These are phyloP conservation scores for Diaporthe citri DNA, from an alignment of 2,329 filamentous ascomycete species.

Conservation along the genomic window DNA sequence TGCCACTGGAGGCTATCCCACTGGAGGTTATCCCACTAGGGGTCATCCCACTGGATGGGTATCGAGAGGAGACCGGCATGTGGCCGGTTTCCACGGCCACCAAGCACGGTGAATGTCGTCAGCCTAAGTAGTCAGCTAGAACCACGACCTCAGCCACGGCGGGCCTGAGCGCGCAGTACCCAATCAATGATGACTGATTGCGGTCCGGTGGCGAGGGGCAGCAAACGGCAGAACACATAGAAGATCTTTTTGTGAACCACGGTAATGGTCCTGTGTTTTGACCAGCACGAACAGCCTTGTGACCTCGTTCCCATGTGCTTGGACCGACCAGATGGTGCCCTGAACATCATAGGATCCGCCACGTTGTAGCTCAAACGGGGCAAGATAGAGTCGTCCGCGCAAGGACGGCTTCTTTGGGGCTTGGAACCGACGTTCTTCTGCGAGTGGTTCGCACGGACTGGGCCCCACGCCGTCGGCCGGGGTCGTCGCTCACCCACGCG, in stretches of 20 bases:
- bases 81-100: not conserved
- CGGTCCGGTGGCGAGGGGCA: not conserved
- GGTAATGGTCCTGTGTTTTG: not conserved
- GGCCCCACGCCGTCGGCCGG: not conserved
- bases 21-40: not conserved
- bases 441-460: not conserved
- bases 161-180: not conserved
- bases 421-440: not conserved
- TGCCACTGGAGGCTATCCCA: too few relatives aligned
- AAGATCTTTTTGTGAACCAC: not conserved
- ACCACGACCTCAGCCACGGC: not conserved
- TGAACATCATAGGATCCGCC: not conserved
- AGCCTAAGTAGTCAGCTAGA: not conserved
- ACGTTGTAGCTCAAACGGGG: not conserved
- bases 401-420: not conserved
- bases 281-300: not conserved
- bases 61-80: not conserved
- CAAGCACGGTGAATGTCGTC: not conserved
- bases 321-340: too few relatives aligned
- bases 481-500: not conserved
- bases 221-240: not conserved
- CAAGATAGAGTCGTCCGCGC: too few relatives aligned
- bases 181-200: not conserved
- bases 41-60: not conserved
- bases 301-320: conserved; percentile 2